Conservation (phyloP, 805 yeast species). For the Saturnispora silvae region DNA sequence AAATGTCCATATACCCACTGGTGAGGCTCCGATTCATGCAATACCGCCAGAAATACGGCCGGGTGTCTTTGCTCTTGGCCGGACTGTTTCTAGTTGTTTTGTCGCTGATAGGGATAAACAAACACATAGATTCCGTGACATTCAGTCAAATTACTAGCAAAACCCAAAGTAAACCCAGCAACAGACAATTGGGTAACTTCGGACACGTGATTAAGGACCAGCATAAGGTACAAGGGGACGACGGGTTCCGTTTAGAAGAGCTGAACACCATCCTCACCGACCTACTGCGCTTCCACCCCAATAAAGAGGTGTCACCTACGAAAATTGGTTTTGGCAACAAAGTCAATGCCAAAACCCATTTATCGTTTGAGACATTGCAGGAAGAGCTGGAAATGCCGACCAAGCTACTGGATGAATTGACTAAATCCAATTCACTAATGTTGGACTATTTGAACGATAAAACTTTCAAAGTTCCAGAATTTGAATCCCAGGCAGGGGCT, state of each 20-base stretch:
- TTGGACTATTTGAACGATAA: slow-evolving; percentile 1
- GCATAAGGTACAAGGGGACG: too few relatives aligned
- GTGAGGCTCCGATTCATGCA: too few relatives aligned
- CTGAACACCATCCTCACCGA: slow-evolving; percentile 1
- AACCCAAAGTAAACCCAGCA: too few relatives aligned
- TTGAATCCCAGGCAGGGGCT: slow-evolving; percentile 35
- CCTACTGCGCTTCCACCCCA: slow-evolving; percentile 1
- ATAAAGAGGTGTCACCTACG: background rate
- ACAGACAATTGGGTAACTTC: too few relatives aligned
- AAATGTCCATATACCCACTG: too few relatives aligned
- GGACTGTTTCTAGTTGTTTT: too few relatives aligned
- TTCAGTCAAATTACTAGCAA: too few relatives aligned
- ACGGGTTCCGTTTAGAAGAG: slow-evolving; percentile 1
- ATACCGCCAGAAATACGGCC: too few relatives aligned
- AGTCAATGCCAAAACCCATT: background rate
- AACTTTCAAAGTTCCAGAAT: background rate
- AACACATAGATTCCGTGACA: too few relatives aligned
- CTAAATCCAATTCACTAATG: slow-evolving; percentile 5
- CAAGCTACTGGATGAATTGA: slow-evolving; percentile 6
- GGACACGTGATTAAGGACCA: too few relatives aligned
- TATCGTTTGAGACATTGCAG: background rate
- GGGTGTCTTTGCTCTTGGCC: too few relatives aligned
- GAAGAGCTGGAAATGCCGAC: slow-evolving; percentile 5
- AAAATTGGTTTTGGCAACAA: background rate
- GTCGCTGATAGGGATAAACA: too few relatives aligned